Percentiles rank a stretch among this genome's conserved stretches.
These are phyloP conservation scores for Umbelopsis ramanniana DNA, from an alignment of 192 early-diverging fungal species.

Conservation along the genomic window DNA sequence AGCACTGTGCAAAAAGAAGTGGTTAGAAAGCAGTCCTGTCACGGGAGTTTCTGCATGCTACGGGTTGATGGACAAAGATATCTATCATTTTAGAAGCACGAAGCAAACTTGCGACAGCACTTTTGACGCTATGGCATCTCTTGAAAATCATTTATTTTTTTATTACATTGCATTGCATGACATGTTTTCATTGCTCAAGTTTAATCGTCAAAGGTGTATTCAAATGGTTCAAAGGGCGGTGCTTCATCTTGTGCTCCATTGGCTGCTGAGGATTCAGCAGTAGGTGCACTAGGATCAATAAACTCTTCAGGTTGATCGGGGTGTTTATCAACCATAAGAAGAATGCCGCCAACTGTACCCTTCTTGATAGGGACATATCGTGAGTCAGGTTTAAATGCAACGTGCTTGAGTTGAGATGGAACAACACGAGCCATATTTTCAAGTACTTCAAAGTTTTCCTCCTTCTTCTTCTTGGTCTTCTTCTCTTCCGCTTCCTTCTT, in stretches of 20 bases:
- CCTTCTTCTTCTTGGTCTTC: constrained; percentile 73
- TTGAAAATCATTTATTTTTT: too few species aligned
- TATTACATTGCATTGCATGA: too few species aligned
- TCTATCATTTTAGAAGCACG: too few species aligned
- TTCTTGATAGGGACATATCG: constrained; percentile 92
- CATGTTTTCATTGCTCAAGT: too few species aligned
- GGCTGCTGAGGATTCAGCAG: constrained; percentile 40
- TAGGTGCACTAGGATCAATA: constrained; percentile 60
- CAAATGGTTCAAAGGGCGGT: constrained; percentile 78
- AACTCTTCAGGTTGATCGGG: constrained; percentile 84
- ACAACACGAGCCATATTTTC: constrained; percentile 89
- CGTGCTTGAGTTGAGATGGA: constrained; percentile 84
- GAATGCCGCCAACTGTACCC: constrained; percentile 78
- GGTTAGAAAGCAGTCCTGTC: neutral
- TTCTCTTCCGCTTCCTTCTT: constrained; percentile 64
- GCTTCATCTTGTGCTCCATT: constrained; percentile 64
- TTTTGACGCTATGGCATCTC: too few species aligned
- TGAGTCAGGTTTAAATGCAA: constrained; percentile 82
- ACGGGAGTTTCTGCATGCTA: too few species aligned
- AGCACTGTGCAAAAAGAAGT: too few species aligned
- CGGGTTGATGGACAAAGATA: too few species aligned
- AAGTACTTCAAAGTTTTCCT: constrained; percentile 74
- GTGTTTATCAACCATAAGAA: constrained; percentile 80
- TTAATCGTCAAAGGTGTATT: constrained; percentile 77
- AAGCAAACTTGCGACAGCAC: too few species aligned